Percentiles rank a stretch among this genome's conserved stretches.
These are phyloP conservation scores for Collybiopsis luxurians DNA, from an alignment of 768 basidiomycete species.

Conservation along the genomic window DNA sequence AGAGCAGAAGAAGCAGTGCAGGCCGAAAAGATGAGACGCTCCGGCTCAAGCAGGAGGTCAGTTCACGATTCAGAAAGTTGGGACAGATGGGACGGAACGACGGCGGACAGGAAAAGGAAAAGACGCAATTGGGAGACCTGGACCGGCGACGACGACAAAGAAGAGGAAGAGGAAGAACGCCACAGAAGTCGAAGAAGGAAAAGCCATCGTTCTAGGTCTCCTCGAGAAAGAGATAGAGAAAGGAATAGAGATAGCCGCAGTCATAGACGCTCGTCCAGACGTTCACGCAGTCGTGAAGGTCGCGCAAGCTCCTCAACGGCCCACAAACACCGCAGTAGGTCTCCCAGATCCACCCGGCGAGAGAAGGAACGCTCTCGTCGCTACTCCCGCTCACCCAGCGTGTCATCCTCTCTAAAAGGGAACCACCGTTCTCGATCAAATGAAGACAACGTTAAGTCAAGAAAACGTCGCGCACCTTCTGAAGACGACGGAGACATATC, in stretches of 20 bases:
- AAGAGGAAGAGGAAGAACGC: slow-evolving; percentile 21
- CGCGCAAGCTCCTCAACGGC: background rate
- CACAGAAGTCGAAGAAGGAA: slow-evolving; percentile 16
- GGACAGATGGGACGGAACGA: slow-evolving; percentile 56
- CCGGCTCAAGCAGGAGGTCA: slow-evolving; percentile 19
- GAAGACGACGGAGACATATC: slow-evolving; percentile 12
- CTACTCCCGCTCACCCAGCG: background rate
- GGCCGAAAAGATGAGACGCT: slow-evolving; percentile 54
- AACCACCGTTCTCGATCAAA: background rate
- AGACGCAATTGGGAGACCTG: slow-evolving; percentile 51
- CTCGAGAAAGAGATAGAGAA: background rate
- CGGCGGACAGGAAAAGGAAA: slow-evolving; percentile 43
- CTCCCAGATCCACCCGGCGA: background rate
- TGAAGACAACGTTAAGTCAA: slow-evolving; percentile 2
- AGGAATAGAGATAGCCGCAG: slow-evolving; percentile 6
- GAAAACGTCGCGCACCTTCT: slow-evolving; percentile 9
- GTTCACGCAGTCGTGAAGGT: slow-evolving; percentile 20
- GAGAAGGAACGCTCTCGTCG: background rate
- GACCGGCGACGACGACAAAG: slow-evolving; percentile 40
- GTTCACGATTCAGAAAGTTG: slow-evolving; percentile 29
- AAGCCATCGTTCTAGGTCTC: slow-evolving; percentile 8
- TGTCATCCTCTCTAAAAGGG: background rate
- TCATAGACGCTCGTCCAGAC: slow-evolving; percentile 12
- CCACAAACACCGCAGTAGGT: slow-evolving; percentile 1
- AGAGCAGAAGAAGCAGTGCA: slow-evolving; percentile 76